Evolutionary conservation across 352 stramenopile species (phyloP).

Genomic region (Peronospora farinosa): DNA sequence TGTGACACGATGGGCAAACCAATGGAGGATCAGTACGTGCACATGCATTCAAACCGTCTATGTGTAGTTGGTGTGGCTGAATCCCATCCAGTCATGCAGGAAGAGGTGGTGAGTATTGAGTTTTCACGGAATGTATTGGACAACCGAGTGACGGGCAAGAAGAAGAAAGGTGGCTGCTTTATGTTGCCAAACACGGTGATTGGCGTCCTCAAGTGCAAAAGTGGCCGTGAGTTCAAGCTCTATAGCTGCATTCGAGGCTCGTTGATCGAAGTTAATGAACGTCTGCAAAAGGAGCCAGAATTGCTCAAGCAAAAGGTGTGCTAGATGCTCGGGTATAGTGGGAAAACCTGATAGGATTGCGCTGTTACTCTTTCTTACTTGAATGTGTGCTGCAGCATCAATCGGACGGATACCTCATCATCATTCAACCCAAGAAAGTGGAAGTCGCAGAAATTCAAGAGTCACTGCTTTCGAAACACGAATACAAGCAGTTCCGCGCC

Average conservation of each 20-base stretch:
- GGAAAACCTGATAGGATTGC: not conserved
- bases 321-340: not conserved
- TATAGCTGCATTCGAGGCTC: conserved; percentile 77
- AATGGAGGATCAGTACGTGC: conserved; percentile 77
- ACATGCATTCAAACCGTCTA: conserved; percentile 88
- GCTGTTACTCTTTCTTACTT: not conserved
- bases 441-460: conserved; percentile 78
- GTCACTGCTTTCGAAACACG: conserved; percentile 69
- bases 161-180: conserved; percentile 82
- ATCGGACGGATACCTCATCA: conserved; percentile 73
- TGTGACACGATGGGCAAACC: conserved; percentile 68
- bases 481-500: conserved; percentile 66
- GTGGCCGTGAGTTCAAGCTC: conserved; percentile 50
- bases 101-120: conserved; percentile 52
- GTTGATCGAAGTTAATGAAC: conserved; percentile 77
- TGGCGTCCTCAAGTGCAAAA: conserved; percentile 61
- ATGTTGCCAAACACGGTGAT: conserved; percentile 60
- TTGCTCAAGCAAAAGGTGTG: conserved; percentile 54
- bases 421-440: conserved; percentile 75
- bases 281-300: conserved; percentile 43
- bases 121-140: conserved; percentile 61
- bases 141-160: conserved; percentile 77
- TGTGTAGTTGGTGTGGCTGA: conserved; percentile 71
- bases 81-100: conserved; percentile 60
- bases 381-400: conserved; percentile 31